Conservation (phyloP, 371 early-diverging fungal species). For the Zancudomyces culisetae region DNA sequence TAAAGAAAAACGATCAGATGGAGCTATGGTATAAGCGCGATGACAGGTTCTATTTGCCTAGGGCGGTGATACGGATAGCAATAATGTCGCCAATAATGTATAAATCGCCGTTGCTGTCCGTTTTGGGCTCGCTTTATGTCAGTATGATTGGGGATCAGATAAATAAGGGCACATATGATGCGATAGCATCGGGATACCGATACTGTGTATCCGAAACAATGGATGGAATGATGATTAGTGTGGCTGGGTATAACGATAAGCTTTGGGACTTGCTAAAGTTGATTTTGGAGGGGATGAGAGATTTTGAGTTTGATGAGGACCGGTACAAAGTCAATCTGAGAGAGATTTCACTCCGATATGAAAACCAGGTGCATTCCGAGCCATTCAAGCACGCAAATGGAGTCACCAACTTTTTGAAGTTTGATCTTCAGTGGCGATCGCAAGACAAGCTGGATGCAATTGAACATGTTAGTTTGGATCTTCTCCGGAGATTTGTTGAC, state of each 20-base stretch:
- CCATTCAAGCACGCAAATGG: conserved; percentile 46
- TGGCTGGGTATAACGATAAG: conserved; percentile 77
- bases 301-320: conserved; percentile 36
- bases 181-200: conserved; percentile 63
- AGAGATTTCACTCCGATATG: conserved; percentile 13
- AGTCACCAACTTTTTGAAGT: conserved; percentile 50
- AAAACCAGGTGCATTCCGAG: conserved; percentile 11
- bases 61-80: conserved; percentile 12
- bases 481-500: conserved; percentile 53
- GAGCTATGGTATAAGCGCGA: conserved; percentile 89
- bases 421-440: conserved; percentile 62
- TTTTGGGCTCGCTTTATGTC: conserved; percentile 41
- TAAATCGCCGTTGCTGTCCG: conserved; percentile 34
- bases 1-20: conserved; percentile 12
- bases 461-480: conserved; percentile 38
- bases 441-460: conserved; percentile 50
- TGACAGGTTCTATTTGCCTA: conserved; percentile 48
- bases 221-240: conserved; percentile 43
- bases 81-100: conserved; percentile 39
- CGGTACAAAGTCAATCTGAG: conserved; percentile 61
- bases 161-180: conserved; percentile 70
- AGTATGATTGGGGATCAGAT: conserved; percentile 61
- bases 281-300: conserved; percentile 46
- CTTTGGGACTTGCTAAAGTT: conserved; percentile 43
- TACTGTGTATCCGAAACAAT: conserved; percentile 44